These are phyloP conservation scores for Pichia nakasei DNA, from an alignment of 805 yeast genomes.

Conservation along the genomic window DNA sequence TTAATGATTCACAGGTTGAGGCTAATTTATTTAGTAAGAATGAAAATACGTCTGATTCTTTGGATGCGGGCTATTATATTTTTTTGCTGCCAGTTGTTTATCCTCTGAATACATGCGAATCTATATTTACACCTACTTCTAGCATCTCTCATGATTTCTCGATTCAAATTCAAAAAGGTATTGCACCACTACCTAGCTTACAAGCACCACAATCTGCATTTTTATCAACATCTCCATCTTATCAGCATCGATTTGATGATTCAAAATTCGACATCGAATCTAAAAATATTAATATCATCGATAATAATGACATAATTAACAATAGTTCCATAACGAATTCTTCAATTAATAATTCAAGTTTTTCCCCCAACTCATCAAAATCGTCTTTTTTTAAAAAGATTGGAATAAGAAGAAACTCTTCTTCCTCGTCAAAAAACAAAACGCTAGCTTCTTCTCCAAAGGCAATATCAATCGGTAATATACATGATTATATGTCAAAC, in stretches of 20 bases:
- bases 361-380: constrained; percentile 6
- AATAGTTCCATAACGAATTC: too few species aligned
- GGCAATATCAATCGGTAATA: background rate
- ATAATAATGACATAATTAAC: background rate
- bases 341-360: background rate
- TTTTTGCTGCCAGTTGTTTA: constrained; percentile 56
- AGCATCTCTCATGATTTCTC: constrained; percentile 34
- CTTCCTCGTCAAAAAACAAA: background rate
- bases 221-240: constrained; percentile 29
- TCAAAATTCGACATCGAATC: constrained; percentile 1
- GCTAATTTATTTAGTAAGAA: constrained; percentile 12
- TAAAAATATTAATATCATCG: background rate
- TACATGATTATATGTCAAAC: background rate
- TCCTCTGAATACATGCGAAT: constrained; percentile 56
- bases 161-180: constrained; percentile 31
- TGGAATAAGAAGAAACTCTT: constrained; percentile 14
- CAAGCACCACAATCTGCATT: constrained; percentile 25
- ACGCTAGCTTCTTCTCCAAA: background rate
- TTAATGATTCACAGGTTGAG: constrained; percentile 8
- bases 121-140: constrained; percentile 45
- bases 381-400: constrained; percentile 18
- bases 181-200: constrained; percentile 18
- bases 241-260: constrained; percentile 16
- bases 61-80: constrained; percentile 61
- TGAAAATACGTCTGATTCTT: constrained; percentile 11